Evolutionary conservation across 371 early-diverging fungal species (phyloP).

Genomic region (Mortierella sp.): DNA sequence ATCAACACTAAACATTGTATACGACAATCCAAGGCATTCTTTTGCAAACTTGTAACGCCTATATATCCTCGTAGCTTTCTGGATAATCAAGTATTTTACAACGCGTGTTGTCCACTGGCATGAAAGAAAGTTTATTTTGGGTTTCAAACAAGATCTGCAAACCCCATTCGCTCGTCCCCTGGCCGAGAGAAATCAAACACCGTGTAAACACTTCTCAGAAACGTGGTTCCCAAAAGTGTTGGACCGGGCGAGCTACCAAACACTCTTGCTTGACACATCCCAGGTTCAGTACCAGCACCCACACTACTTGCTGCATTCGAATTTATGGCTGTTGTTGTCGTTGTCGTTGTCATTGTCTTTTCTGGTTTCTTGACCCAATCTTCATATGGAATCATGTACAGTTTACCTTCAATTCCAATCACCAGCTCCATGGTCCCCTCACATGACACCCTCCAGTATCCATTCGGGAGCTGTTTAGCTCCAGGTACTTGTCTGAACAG

Average conservation of each 20-base stretch:
- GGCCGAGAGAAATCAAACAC: constrained; percentile 45
- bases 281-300: neutral
- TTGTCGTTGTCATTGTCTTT: neutral
- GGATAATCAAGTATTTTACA: no score
- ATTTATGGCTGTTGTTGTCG: no score
- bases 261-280: constrained; percentile 43
- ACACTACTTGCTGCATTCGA: neutral
- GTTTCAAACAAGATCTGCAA: constrained; percentile 18
- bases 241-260: constrained; percentile 51
- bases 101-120: no score
- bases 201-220: constrained; percentile 42
- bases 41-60: no score
- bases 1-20: no score
- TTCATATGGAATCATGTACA: constrained; percentile 31
- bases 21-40: no score
- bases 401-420: constrained; percentile 24
- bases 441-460: constrained; percentile 49
- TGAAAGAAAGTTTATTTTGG: neutral
- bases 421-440: constrained; percentile 18
- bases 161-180: constrained; percentile 40
- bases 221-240: constrained; percentile 30
- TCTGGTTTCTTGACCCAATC: constrained; percentile 45
- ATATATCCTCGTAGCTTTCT: no score
- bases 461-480: constrained; percentile 18
- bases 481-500: constrained; percentile 32